A percentile compares a stretch with the other conserved stretches of the same genome.
Evolutionary conservation across 768 basidiomycete species (phyloP).

Genomic region (Podaxis rugospora): DNA sequence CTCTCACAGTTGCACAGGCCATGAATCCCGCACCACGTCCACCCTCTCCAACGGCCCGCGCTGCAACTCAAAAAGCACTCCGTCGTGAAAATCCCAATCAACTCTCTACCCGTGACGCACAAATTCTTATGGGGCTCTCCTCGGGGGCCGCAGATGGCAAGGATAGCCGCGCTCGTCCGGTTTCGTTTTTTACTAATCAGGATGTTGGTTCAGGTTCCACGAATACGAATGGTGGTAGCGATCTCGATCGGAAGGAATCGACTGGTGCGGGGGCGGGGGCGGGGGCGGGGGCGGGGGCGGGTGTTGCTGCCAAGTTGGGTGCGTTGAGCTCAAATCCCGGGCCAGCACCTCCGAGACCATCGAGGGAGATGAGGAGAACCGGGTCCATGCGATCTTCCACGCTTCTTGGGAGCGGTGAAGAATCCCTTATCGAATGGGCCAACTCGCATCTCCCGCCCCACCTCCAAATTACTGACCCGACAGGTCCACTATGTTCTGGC

Average conservation of each 20-base stretch:
- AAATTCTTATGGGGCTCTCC: constrained; percentile 64
- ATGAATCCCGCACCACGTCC: constrained; percentile 96
- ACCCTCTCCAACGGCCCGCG: constrained; percentile 85
- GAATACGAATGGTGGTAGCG: background rate
- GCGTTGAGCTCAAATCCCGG: background rate
- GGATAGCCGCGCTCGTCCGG: constrained; percentile 45
- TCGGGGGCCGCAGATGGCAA: constrained; percentile 25
- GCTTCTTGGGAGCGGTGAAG: constrained; percentile 29
- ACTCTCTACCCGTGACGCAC: constrained; percentile 75
- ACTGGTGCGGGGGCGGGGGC: background rate
- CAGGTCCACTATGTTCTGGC: constrained; percentile 53
- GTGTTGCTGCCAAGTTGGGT: constrained; percentile 8
- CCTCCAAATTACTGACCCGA: constrained; percentile 49
- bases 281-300: background rate
- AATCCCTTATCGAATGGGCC: constrained; percentile 78
- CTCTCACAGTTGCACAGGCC: constrained; percentile 89
- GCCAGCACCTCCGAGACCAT: constrained; percentile 58
- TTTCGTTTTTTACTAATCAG: constrained; percentile 53
- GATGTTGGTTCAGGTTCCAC: constrained; percentile 18
- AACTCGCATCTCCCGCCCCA: constrained; percentile 74
- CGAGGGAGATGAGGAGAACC: constrained; percentile 54
- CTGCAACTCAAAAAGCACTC: constrained; percentile 82
- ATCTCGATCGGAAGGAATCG: constrained; percentile 15
- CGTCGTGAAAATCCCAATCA: constrained; percentile 83
- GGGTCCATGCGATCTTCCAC: constrained; percentile 27